A percentile compares a stretch with the other conserved stretches of the same genome.
phyloP scores from a whole-genome alignment of 257 asterid genomes.

The Scutellaria baicalensis region DNA sequence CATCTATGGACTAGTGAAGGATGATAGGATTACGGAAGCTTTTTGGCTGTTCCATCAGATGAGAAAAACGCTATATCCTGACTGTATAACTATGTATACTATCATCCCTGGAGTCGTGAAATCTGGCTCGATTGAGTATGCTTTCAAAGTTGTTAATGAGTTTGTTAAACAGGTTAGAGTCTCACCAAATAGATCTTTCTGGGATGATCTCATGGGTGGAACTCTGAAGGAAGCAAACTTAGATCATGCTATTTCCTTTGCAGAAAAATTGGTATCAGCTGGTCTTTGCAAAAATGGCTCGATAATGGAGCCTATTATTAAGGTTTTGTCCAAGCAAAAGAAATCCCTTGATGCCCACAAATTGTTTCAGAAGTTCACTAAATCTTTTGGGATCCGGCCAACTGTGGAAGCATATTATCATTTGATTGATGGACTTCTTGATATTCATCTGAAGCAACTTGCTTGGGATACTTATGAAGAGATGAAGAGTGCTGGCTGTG shows the following conservation, averaged over 20 bases:
- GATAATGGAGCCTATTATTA: conserved; percentile 54
- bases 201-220: conserved; percentile 69
- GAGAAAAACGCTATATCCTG: conserved; percentile 66
- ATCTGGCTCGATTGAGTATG: conserved; percentile 61
- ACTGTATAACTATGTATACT: conserved; percentile 57
- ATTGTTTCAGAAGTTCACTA: conserved; percentile 47
- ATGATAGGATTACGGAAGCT: conserved; percentile 62
- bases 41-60: conserved; percentile 89
- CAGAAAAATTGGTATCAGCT: conserved; percentile 42
- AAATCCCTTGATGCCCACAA: conserved; percentile 64
- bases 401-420: conserved; percentile 50
- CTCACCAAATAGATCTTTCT: conserved; percentile 35
- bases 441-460: conserved; percentile 44
- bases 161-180: conserved; percentile 29
- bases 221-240: conserved; percentile 59
- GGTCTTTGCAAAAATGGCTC: conserved; percentile 69
- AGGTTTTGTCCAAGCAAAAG: conserved; percentile 58
- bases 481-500: conserved; percentile 62
- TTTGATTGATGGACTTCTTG: conserved; percentile 73
- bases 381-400: conserved; percentile 37
- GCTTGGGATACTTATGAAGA: conserved; percentile 65
- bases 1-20: conserved; percentile 70
- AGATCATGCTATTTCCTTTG: conserved; percentile 44
- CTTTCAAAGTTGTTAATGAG: conserved; percentile 48
- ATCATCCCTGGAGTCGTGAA: conserved; percentile 73